Evolutionary conservation across 495 filamentous ascomycete species (phyloP), one percentile per base, ranked within the genome.

Genomic region (Friedmanniomyces simplex): DNA sequence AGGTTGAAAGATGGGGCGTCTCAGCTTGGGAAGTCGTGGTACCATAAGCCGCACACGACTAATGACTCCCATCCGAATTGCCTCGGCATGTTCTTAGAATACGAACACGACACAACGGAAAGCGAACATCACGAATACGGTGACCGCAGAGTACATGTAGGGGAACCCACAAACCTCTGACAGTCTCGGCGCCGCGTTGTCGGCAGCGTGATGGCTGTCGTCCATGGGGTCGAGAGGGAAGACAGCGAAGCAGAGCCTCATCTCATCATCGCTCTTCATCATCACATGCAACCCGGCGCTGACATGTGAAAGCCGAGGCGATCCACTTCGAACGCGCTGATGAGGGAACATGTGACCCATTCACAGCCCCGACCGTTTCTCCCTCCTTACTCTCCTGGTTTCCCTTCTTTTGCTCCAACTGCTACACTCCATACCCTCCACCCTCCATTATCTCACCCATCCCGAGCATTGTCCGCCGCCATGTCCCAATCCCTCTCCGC

Each of bases 401-500:
- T 2, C 36, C 37, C 13, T 1, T 41, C 32, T 16, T 5, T 21
- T 24, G 12, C 28, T 30, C 42, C 39, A 28, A 2, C 42, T 22
- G 32, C 49, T 16, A 7, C 20, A 5, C 18, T 37, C 16, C 41
- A 13, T 13, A 25, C 43, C 25, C 57, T 14, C 11, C 52, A 32
- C 12, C 26, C 10, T 50, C 18, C 54, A 30, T 24, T 32, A 37
- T 34, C n/a, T 48, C 32, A 6, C 58, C 10, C 62, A 16, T 36
- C 50, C 26, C 45, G 24, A 26, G 14, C 50, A 50, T 54, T 58
- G n/a, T n/a, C n/a, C 39, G 41, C 52, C 72, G 81, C 26, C 63
- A 98, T 98, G 93, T 85, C 91, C 22, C 87, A 95, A 73, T 84
- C 77, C 2, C 96, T 96, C 72, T 83, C 81, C 55, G 79, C 83